Conservation (phyloP, 345 rosid genomes). For the Geranium brycei region DNA sequence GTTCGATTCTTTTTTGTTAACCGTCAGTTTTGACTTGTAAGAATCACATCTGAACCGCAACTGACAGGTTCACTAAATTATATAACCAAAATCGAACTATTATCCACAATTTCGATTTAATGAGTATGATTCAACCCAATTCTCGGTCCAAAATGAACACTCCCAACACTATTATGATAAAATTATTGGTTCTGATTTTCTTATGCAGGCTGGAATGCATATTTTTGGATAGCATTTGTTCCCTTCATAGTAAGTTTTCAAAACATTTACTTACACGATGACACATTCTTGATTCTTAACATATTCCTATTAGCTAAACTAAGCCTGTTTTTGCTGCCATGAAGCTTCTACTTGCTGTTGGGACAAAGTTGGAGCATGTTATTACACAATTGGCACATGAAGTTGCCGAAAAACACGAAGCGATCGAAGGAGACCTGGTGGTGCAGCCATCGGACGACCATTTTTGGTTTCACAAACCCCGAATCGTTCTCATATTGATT, state of each 20-base stretch:
- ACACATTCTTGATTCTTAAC: too few species aligned
- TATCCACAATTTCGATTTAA: too few species aligned
- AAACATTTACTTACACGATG: background rate
- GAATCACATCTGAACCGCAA: too few species aligned
- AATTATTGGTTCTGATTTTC: background rate
- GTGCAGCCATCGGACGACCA: conserved; percentile 70
- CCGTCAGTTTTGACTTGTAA: too few species aligned
- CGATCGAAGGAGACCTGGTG: conserved; percentile 51
- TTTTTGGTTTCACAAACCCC: conserved; percentile 60
- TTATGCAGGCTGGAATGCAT: conserved; percentile 66
- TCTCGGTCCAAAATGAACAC: too few species aligned
- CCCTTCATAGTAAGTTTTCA: conserved; percentile 48
- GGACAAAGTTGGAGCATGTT: conserved; percentile 66
- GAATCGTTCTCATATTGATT: conserved; percentile 46
- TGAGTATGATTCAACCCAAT: too few species aligned
- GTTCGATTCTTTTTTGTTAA: too few species aligned
- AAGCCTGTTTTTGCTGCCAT: background rate
- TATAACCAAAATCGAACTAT: too few species aligned
- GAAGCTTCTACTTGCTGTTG: conserved; percentile 67
- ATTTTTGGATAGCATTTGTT: conserved; percentile 65
- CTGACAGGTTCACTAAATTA: too few species aligned
- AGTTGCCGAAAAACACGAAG: conserved; percentile 62
- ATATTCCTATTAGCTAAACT: too few species aligned
- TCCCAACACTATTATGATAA: too few species aligned
- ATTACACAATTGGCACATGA: conserved; percentile 55